These are phyloP conservation scores for Fraxinus cuspidata DNA, from an alignment of 257 asterid genomes.

Conservation along the genomic window DNA sequence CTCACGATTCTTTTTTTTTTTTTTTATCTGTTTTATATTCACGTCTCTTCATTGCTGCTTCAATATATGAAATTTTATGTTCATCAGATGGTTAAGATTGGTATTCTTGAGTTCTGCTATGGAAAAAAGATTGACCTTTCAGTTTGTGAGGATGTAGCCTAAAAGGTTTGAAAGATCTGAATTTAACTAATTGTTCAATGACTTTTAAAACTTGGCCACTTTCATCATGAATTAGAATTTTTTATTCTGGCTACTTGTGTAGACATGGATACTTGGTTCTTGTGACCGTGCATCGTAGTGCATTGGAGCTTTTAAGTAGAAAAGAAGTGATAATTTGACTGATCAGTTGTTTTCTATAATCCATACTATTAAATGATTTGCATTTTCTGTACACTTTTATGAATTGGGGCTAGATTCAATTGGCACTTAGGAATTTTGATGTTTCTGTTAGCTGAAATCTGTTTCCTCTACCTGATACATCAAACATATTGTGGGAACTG, in stretches of 20 bases:
- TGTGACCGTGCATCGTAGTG: neutral
- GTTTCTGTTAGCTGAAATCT: neutral
- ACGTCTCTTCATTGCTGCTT: conserved; percentile 12
- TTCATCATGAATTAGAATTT: neutral
- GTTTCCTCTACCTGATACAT: neutral
- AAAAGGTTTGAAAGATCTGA: neutral
- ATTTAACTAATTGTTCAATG: neutral
- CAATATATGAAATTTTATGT: neutral
- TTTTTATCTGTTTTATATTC: conserved; percentile 5
- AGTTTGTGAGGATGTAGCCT: conserved; percentile 6
- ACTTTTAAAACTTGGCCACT: neutral
- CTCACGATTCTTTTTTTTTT: neutral
- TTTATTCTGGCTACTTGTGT: neutral
- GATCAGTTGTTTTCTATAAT: neutral
- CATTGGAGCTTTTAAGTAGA: neutral
- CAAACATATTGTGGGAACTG: too few species aligned
- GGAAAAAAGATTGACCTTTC: conserved; percentile 4
- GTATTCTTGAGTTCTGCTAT: conserved; percentile 9
- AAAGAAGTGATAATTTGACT: neutral
- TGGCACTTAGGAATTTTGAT: neutral
- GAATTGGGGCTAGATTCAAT: neutral
- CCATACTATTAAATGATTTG: neutral
- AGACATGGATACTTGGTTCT: neutral
- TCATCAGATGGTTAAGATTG: neutral
- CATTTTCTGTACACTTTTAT: neutral